These are phyloP conservation scores for Cryphonectria radicalis DNA, from an alignment of 2,329 filamentous ascomycete genomes.

Conservation along the genomic window DNA sequence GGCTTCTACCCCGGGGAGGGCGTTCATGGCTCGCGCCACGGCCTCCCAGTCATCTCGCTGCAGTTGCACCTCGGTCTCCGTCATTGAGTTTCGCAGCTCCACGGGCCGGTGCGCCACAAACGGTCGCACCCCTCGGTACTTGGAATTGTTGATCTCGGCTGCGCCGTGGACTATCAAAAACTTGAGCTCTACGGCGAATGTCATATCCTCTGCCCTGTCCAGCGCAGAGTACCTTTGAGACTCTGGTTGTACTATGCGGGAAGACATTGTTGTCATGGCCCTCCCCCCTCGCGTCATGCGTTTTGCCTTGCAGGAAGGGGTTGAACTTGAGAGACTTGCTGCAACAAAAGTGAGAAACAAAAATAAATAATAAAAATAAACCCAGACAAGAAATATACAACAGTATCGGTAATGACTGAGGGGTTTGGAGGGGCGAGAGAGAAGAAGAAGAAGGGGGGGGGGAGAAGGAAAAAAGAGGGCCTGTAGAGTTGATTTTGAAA, in stretches of 20 bases:
- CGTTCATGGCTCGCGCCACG: conserved; percentile 18
- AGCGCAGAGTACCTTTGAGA: not conserved
- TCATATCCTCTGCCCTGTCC: conserved; percentile 24
- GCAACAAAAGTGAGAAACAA: too few relatives aligned
- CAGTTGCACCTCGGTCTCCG: conserved; percentile 22
- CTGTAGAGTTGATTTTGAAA: not conserved
- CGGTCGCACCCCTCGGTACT: conserved; percentile 9
- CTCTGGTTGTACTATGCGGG: not conserved
- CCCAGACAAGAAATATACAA: not conserved
- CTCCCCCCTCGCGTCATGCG: too few relatives aligned
- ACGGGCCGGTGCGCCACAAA: conserved; percentile 26
- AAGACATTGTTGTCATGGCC: not conserved
- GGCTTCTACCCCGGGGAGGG: conserved; percentile 33
- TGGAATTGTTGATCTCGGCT: not conserved
- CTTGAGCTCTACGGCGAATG: conserved; percentile 29
- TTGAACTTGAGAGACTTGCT: too few relatives aligned
- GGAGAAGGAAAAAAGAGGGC: not conserved
- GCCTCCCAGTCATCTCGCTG: conserved; percentile 22
- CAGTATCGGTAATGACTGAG: not conserved
- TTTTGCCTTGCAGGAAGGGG: too few relatives aligned
- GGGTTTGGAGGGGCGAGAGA: not conserved
- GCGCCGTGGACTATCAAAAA: conserved; percentile 15
- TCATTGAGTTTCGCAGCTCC: conserved; percentile 22
- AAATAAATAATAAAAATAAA: not conserved
- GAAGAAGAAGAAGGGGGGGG: too few relatives aligned